phyloP scores from a whole-genome alignment of 1,139 yeast species.

The Sugiyamaella novakii region DNA sequence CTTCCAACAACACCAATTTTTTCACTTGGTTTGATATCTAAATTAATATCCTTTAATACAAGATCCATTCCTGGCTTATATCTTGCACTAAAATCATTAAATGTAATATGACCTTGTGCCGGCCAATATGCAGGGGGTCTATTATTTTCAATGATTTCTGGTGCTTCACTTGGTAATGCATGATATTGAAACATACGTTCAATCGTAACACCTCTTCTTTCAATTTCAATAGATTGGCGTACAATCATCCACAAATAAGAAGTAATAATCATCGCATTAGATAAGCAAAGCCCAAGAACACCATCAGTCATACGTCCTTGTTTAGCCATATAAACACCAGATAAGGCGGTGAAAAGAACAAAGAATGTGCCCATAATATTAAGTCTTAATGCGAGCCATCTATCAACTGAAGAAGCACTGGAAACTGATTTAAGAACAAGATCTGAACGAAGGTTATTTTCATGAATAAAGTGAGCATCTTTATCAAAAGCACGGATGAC shows the following conservation, averaged over 20 bases:
- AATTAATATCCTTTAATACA: constrained; percentile 58
- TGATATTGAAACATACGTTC: constrained; percentile 75
- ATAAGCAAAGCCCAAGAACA: constrained; percentile 70
- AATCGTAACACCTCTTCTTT: constrained; percentile 72
- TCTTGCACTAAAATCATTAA: constrained; percentile 59
- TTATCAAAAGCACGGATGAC: constrained; percentile 65
- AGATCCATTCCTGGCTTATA: constrained; percentile 75
- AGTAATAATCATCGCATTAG: constrained; percentile 68
- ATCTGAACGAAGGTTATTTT: constrained; percentile 61
- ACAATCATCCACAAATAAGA: constrained; percentile 61
- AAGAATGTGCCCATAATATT: constrained; percentile 67
- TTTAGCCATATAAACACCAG: constrained; percentile 46
- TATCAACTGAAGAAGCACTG: constrained; percentile 45
- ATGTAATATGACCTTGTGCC: constrained; percentile 54
- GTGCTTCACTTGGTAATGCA: constrained; percentile 60
- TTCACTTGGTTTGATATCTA: constrained; percentile 52
- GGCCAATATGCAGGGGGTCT: constrained; percentile 58
- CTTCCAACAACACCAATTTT: constrained; percentile 75
- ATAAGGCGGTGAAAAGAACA: constrained; percentile 56
- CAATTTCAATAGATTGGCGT: constrained; percentile 68
- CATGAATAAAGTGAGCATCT: constrained; percentile 52
- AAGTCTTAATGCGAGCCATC: constrained; percentile 73
- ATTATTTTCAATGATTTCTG: constrained; percentile 41
- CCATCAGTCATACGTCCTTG: constrained; percentile 60
- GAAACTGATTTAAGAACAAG: constrained; percentile 61